Percentiles rank a stretch among this genome's conserved stretches.
phyloP scores from a whole-genome alignment of 2,329 filamentous ascomycete species.

The Alternaria ethzedia region DNA sequence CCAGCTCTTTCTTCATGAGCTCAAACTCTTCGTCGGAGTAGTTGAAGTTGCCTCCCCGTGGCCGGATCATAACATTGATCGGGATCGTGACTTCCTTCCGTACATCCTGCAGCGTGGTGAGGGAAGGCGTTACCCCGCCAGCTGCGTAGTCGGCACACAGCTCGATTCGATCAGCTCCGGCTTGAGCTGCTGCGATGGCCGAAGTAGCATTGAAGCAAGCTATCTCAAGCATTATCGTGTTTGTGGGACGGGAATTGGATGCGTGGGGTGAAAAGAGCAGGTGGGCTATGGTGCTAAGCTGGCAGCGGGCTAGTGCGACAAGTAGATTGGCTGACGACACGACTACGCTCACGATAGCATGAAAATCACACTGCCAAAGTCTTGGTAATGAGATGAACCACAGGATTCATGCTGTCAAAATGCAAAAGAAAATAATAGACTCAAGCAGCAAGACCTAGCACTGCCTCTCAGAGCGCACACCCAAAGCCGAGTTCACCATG shows the following conservation, averaged over 20 bases:
- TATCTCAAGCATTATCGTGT: slow-evolving; percentile 53
- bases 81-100: slow-evolving; percentile 46
- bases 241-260: neutral
- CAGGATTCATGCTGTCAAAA: neutral
- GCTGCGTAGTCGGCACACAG: slow-evolving; percentile 52
- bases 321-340: slow-evolving; percentile 1
- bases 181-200: slow-evolving; percentile 50
- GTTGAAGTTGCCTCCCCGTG: slow-evolving; percentile 54
- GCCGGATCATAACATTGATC: slow-evolving; percentile 62
- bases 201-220: slow-evolving; percentile 57
- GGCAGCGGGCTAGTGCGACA: neutral
- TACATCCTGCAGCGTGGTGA: slow-evolving; percentile 30
- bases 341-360: neutral
- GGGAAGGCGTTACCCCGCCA: slow-evolving; percentile 53
- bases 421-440: neutral
- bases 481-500: neutral
- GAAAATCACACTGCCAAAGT: neutral
- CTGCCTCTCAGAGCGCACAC: neutral
- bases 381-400: neutral
- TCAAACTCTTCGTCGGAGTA: slow-evolving; percentile 53
- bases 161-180: slow-evolving; percentile 60
- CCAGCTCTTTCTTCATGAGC: slow-evolving; percentile 53
- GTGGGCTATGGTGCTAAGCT: neutral
- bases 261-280: neutral
- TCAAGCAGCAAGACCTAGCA: neutral